Percentiles rank a stretch among this genome's conserved stretches.
Evolutionary conservation across 257 asterid species (phyloP).

Genomic region (Gentiana macrophylla): DNA sequence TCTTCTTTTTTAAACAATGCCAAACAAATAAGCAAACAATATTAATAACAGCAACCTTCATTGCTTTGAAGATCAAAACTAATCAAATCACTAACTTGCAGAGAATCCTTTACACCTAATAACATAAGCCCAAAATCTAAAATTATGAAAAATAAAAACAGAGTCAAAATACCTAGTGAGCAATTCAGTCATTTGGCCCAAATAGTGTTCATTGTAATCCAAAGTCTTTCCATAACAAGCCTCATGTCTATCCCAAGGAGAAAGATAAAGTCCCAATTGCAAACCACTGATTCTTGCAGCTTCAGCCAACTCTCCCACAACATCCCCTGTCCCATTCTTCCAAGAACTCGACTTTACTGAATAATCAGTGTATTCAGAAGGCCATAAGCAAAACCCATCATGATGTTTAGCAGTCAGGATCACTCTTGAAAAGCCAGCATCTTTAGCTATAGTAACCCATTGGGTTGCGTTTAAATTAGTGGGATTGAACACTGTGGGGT

Average conservation of each 20-base stretch:
- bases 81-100: not conserved
- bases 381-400: slow-evolving; percentile 97
- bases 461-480: slow-evolving; percentile 59
- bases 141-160: not conserved
- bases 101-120: not conserved
- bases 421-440: slow-evolving; percentile 53
- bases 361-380: slow-evolving; percentile 74
- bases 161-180: slow-evolving; percentile 53
- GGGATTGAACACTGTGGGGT: slow-evolving; percentile 73
- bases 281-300: slow-evolving; percentile 61
- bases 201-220: slow-evolving; percentile 70
- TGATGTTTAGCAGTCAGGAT: slow-evolving; percentile 84
- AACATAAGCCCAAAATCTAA: not conserved
- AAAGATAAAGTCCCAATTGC: slow-evolving; percentile 78
- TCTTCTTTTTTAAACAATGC: no score
- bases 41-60: no score
- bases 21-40: no score
- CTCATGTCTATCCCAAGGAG: slow-evolving; percentile 98
- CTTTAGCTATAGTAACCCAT: slow-evolving; percentile 76
- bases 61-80: not conserved
- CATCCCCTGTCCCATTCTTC: slow-evolving; percentile 83
- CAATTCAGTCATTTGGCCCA: slow-evolving; percentile 95
- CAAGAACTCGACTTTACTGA: slow-evolving; percentile 78
- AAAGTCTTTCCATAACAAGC: slow-evolving; percentile 61
- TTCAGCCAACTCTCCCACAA: slow-evolving; percentile 52